Percentiles rank a stretch among this genome's conserved stretches.
Conservation (phyloP, 2,329 filamentous ascomycete genomes). For the Domatiomyces catenatus region DNA sequence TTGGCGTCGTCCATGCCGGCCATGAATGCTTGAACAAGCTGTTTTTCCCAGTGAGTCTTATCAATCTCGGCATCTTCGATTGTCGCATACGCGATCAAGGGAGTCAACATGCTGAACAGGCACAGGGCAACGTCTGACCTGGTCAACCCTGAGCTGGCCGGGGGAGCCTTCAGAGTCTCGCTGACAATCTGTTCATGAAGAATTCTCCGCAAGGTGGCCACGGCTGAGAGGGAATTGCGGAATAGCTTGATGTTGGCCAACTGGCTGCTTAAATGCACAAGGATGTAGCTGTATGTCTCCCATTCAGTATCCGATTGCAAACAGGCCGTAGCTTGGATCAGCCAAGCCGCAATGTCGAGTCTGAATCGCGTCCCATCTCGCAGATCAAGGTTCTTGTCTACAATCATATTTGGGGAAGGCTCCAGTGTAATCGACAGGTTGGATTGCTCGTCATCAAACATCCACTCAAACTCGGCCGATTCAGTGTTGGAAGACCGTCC, state of each 20-base stretch:
- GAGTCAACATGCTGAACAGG: slow-evolving; percentile 71
- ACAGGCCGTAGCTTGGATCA: slow-evolving; percentile 62
- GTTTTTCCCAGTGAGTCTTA: slow-evolving; percentile 45
- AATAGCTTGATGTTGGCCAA: slow-evolving; percentile 83
- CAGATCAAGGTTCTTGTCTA: slow-evolving; percentile 10
- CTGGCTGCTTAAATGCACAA: slow-evolving; percentile 75
- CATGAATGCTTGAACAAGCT: slow-evolving; percentile 74
- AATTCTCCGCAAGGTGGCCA: slow-evolving; percentile 58
- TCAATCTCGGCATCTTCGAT: slow-evolving; percentile 65
- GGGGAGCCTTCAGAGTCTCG: slow-evolving; percentile 67
- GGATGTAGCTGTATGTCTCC: slow-evolving; percentile 82
- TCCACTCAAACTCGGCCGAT: slow-evolving; percentile 27
- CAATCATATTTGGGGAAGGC: slow-evolving; percentile 1
- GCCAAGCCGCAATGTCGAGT: slow-evolving; percentile 52
- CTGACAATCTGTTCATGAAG: slow-evolving; percentile 71
- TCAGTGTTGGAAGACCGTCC: background rate
- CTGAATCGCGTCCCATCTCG: slow-evolving; percentile 18
- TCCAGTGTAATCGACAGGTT: slow-evolving; percentile 5
- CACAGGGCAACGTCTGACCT: slow-evolving; percentile 81
- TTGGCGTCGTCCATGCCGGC: slow-evolving; percentile 55
- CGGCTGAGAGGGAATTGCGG: slow-evolving; percentile 53
- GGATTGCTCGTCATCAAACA: slow-evolving; percentile 34
- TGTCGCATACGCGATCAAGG: slow-evolving; percentile 61
- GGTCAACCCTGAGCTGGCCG: slow-evolving; percentile 59
- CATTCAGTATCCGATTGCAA: slow-evolving; percentile 63